Percentiles rank a stretch among this genome's conserved stretches.
Evolutionary conservation across 202 grass and related monocot species (phyloP).

Genomic region (Saccharum hybrid): DNA sequence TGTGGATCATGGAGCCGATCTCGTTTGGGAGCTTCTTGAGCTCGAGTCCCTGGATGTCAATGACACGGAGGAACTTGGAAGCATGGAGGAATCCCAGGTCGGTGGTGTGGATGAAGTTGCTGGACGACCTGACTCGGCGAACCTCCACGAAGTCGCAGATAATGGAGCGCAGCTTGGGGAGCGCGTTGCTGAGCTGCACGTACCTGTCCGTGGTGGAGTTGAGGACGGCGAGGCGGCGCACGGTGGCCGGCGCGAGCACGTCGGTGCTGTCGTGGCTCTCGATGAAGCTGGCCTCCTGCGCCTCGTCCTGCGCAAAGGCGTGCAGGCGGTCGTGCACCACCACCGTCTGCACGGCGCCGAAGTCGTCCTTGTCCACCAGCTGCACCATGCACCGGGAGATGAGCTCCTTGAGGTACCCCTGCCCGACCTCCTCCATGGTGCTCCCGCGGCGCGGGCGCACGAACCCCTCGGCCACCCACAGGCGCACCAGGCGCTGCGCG

Average conservation of each 20-base stretch:
- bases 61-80: slow-evolving; percentile 63
- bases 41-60: slow-evolving; percentile 55
- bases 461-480: slow-evolving; percentile 60
- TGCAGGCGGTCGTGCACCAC: slow-evolving; percentile 57
- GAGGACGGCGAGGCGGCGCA: slow-evolving; percentile 69
- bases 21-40: slow-evolving; percentile 52
- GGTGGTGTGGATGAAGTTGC: slow-evolving; percentile 26
- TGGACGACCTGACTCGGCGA: neutral
- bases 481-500: slow-evolving; percentile 45
- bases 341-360: slow-evolving; percentile 32
- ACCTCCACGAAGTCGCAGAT: slow-evolving; percentile 52
- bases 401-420: slow-evolving; percentile 63
- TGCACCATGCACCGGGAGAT: slow-evolving; percentile 63
- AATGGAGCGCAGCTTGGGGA: slow-evolving; percentile 67
- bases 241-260: slow-evolving; percentile 64
- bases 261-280: slow-evolving; percentile 72
- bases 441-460: slow-evolving; percentile 53
- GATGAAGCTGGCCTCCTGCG: slow-evolving; percentile 65
- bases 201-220: slow-evolving; percentile 40
- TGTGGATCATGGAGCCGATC: slow-evolving; percentile 59
- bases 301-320: slow-evolving; percentile 63
- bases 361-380: slow-evolving; percentile 49
- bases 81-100: slow-evolving; percentile 53
- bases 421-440: slow-evolving; percentile 59
- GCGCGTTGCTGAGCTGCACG: slow-evolving; percentile 50